Percentiles rank a stretch among this genome's conserved stretches.
Conservation (phyloP, 2,329 filamentous ascomycete genomes). For the Verticillium longisporum region DNA sequence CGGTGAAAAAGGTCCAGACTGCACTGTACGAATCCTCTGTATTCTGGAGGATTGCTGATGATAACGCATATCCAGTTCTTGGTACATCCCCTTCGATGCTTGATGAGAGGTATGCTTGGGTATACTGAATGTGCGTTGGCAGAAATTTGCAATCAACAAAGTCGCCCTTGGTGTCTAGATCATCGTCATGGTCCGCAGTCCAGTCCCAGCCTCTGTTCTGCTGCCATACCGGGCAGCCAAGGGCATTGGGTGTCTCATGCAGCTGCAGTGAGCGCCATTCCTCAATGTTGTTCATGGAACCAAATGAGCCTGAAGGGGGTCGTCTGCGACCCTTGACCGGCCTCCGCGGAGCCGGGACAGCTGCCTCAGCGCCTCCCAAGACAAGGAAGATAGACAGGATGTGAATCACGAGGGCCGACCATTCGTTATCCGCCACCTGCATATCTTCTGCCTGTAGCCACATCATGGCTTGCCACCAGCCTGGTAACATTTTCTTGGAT, state of each 20-base stretch:
- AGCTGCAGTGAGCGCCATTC: slow-evolving; percentile 42
- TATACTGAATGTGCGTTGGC: slow-evolving; percentile 45
- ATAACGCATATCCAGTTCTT: slow-evolving; percentile 53
- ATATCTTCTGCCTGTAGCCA: slow-evolving; percentile 53
- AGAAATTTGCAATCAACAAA: slow-evolving; percentile 33
- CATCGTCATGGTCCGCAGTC: slow-evolving; percentile 52
- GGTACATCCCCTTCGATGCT: slow-evolving; percentile 48
- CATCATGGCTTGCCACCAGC: slow-evolving; percentile 68
- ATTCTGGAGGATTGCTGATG: slow-evolving; percentile 48
- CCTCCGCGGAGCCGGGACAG: slow-evolving; percentile 17
- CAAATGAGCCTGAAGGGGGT: slow-evolving; percentile 26
- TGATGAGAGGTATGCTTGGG: slow-evolving; percentile 59
- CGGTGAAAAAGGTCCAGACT: slow-evolving; percentile 63
- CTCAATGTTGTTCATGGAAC: slow-evolving; percentile 26
- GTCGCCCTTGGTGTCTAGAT: slow-evolving; percentile 15
- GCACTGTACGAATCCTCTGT: slow-evolving; percentile 52
- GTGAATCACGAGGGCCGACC: slow-evolving; percentile 60
- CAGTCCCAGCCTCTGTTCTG: slow-evolving; percentile 63
- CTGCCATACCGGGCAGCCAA: slow-evolving; percentile 49
- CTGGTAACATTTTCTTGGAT: slow-evolving; percentile 55
- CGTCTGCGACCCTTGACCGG: slow-evolving; percentile 24
- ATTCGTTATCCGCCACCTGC: slow-evolving; percentile 50
- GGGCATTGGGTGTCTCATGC: slow-evolving; percentile 39
- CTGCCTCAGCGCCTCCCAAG: slow-evolving; percentile 16
- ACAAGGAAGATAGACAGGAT: slow-evolving; percentile 57